Evolutionary conservation across 2,329 filamentous ascomycete species (phyloP), one percentile per base, ranked within the genome.

Genomic region (Chrysosporium queenslandicum): DNA sequence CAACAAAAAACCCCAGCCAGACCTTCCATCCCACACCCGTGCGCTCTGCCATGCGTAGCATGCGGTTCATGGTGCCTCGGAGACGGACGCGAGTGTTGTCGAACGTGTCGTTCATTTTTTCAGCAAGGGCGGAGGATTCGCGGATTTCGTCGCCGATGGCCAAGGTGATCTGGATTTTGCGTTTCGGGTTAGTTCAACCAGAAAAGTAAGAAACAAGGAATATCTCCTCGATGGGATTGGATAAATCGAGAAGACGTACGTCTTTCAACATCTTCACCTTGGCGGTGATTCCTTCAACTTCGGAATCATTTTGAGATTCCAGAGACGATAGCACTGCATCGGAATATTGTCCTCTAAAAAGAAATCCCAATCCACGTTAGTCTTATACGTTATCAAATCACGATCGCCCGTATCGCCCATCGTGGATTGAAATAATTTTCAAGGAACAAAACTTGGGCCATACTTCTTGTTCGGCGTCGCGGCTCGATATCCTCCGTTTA

Each of bases 21-120:
- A 90, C 86, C 70, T 81, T 91, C 92, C 92, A 98, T 63, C 89
- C 85, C 8, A 98, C 84, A n/a, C 92, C 92, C 1, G 90, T 94
- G 62, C 82, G 78, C 72, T 97, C 81, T 3, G 92, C 92, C 92
- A 98, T 98, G 50, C 91, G 67, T 59, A 97, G 72, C 92, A 98
- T 98, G 54, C 90, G 78, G 66, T 88, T 95, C 92, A 98, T 97
- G 16, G 94, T 97, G 50, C 91, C 89, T 41, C 83, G 80, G 56
- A 98, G 74, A 58, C 86, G 80, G 49, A 89, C 72, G 30, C 90
- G 77, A 50, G 91, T 94, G 61, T 80, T 82, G 66, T 97, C 91
- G 66, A 97, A 98, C 4, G 82, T 80, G 64, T 95, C 87, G 69
- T 97, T 97, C 84, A 98, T 95, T 71, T 89, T 91, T 62, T 96